These are phyloP conservation scores for Ilex asprella DNA, from an alignment of 257 asterid species.

Conservation along the genomic window DNA sequence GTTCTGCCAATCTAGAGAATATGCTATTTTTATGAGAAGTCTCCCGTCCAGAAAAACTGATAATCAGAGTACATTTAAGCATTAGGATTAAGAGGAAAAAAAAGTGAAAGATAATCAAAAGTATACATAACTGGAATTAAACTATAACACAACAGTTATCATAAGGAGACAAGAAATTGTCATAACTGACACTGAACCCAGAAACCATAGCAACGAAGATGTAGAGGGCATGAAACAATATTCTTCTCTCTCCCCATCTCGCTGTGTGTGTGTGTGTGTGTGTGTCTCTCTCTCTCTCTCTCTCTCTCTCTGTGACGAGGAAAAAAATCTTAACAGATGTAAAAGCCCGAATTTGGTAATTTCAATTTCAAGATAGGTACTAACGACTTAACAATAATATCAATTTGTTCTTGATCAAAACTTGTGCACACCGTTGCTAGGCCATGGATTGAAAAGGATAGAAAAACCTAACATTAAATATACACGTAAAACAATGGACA, in stretches of 20 bases:
- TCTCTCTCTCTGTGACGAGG: background rate
- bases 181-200: background rate
- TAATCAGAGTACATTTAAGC: conserved; percentile 17
- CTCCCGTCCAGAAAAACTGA: conserved; percentile 37
- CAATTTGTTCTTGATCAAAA: no score
- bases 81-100: background rate
- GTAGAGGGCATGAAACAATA: background rate
- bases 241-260: no score
- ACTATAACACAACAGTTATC: background rate
- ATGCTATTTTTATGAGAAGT: conserved; percentile 55
- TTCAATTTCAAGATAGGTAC: no score
- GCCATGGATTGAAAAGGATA: no score
- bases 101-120: conserved; percentile 9
- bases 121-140: conserved; percentile 4
- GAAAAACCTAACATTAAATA: no score
- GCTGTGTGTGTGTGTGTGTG: no score
- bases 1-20: conserved; percentile 65
- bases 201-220: background rate
- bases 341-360: no score
- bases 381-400: no score
- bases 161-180: background rate
- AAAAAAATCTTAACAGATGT: background rate
- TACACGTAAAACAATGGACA: no score
- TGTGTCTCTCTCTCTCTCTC: no score
- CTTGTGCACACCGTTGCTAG: no score